These are phyloP conservation scores for Ascoidea asiatica DNA, from an alignment of 805 yeast species.

Conservation along the genomic window DNA sequence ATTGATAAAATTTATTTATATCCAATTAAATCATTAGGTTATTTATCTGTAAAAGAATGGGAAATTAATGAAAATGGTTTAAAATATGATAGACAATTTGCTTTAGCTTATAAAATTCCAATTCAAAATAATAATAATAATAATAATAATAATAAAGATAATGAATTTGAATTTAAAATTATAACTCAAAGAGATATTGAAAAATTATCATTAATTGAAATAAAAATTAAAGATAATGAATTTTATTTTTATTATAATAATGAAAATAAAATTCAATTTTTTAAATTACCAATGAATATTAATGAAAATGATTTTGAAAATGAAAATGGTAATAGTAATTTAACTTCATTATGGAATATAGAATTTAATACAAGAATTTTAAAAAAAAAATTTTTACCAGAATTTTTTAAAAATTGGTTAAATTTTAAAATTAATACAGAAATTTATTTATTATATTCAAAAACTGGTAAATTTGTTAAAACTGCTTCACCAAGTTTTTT, in stretches of 20 bases:
- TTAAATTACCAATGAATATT: conserved; percentile 2
- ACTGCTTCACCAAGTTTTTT: conserved; percentile 1
- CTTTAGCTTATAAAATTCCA: conserved; percentile 4
- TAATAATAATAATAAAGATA: neutral
- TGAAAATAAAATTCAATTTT: conserved; percentile 11
- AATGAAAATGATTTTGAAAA: neutral
- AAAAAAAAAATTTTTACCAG: conserved; percentile 9
- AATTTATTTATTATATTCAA: conserved; percentile 1
- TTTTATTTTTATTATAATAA: conserved; percentile 8
- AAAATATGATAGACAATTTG: conserved; percentile 18
- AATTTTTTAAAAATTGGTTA: conserved; percentile 7
- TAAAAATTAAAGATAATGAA: conserved; percentile 9
- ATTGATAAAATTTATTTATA: conserved; percentile 12
- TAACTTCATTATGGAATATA: conserved; percentile 16
- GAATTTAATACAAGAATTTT: conserved; percentile 14
- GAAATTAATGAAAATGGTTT: conserved; percentile 17
- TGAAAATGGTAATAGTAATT: conserved; percentile 3
- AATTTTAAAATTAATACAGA: conserved; percentile 1
- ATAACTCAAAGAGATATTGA: conserved; percentile 19
- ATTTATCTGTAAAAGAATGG: conserved; percentile 14
- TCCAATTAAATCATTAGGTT: conserved; percentile 20
- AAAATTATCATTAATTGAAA: conserved; percentile 13
- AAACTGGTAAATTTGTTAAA: conserved; percentile 2
- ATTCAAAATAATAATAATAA: neutral
- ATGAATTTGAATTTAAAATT: conserved; percentile 6